Conservation (phyloP, 495 filamentous ascomycete genomes). For the Aspergillus ostianus region DNA sequence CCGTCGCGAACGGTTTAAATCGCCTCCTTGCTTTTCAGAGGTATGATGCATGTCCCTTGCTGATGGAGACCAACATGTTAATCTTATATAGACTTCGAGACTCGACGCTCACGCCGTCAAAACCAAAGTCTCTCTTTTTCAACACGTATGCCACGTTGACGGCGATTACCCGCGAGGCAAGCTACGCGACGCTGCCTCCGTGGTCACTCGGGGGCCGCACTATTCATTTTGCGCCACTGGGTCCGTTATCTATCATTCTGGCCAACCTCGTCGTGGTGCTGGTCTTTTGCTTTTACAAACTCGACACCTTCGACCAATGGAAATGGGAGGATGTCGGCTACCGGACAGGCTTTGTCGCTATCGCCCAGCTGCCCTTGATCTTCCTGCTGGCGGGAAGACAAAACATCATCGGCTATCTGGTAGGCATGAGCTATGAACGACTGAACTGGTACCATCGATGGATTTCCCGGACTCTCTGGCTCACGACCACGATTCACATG, state of each 20-base stretch:
- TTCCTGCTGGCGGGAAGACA: conserved; percentile 78
- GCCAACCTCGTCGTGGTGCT: conserved; percentile 40
- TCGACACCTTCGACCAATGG: conserved; percentile 39
- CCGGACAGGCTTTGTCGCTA: conserved; percentile 71
- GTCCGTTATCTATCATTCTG: conserved; percentile 34
- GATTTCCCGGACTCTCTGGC: conserved; percentile 69
- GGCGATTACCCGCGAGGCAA: conserved; percentile 64
- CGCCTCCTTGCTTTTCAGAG: conserved; percentile 45
- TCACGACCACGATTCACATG: conserved; percentile 74
- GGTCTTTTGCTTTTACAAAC: conserved; percentile 43
- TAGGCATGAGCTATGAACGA: conserved; percentile 69
- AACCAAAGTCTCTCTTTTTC: conserved; percentile 58
- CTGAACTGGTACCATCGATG: conserved; percentile 86
- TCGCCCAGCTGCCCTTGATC: conserved; percentile 79
- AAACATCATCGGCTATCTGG: conserved; percentile 67
- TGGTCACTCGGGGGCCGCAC: conserved; percentile 44
- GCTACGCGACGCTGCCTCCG: conserved; percentile 58
- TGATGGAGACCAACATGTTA: not conserved
- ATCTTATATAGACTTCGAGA: conserved; percentile 25
- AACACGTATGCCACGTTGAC: conserved; percentile 63
- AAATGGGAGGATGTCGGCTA: conserved; percentile 71
- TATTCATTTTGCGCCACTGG: conserved; percentile 49
- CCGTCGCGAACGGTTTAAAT: conserved; percentile 49
- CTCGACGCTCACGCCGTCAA: conserved; percentile 52
- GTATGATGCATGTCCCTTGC: conserved; percentile 21